These are phyloP conservation scores for Luffa acutangula DNA, from an alignment of 306 rosid species.

Conservation along the genomic window DNA sequence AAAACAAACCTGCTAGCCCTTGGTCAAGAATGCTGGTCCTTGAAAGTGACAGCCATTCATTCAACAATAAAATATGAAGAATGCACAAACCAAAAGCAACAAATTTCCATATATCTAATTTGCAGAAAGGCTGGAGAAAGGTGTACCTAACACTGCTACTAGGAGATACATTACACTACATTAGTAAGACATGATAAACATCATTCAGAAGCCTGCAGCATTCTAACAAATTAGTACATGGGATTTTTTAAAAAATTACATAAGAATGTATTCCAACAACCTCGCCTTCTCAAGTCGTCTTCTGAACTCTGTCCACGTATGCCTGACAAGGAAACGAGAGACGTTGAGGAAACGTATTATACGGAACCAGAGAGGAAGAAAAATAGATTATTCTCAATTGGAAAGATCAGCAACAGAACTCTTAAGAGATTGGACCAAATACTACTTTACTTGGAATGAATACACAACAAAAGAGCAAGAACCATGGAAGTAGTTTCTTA, in stretches of 20 bases:
- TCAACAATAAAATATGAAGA: background rate
- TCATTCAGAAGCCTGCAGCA: background rate
- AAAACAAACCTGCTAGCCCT: background rate
- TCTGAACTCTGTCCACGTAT: slow-evolving; percentile 6
- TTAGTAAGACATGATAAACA: background rate
- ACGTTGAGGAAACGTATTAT: background rate
- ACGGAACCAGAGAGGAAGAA: background rate
- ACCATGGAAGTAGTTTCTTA: background rate
- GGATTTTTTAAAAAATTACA: background rate
- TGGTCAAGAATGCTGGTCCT: background rate
- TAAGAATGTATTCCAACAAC: background rate
- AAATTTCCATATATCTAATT: slow-evolving; percentile 1
- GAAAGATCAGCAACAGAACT: background rate
- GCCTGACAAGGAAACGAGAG: background rate
- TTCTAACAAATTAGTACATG: background rate
- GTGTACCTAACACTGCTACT: background rate
- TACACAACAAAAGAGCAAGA: background rate
- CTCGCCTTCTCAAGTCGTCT: background rate
- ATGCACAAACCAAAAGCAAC: background rate
- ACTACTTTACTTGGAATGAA: background rate
- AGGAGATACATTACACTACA: slow-evolving; percentile 3
- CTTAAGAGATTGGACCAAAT: background rate
- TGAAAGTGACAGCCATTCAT: background rate
- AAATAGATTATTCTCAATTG: background rate
- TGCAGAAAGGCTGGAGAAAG: background rate